Evolutionary conservation across 2,329 filamentous ascomycete genomes (phyloP).

Genomic region (Macroventuria anomochaeta): DNA sequence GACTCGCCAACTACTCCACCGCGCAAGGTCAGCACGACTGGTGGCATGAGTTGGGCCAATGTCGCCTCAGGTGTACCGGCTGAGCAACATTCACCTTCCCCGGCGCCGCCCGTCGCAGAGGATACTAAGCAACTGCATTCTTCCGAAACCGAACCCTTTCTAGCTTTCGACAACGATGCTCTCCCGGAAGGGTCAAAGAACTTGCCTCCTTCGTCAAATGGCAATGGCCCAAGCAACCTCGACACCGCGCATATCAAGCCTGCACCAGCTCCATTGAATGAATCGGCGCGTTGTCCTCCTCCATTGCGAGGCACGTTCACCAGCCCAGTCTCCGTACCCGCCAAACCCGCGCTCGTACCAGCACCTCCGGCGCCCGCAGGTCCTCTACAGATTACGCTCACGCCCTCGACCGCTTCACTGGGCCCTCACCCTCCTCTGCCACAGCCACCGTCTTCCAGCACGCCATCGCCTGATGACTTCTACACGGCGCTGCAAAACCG

Average conservation of each 20-base stretch:
- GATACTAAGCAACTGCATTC: not conserved
- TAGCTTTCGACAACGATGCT: not conserved
- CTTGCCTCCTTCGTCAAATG: not conserved
- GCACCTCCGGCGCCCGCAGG: too few species aligned
- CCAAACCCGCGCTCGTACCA: not conserved
- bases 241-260: too few species aligned
- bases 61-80: not conserved
- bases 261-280: too few species aligned
- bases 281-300: not conserved
- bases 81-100: not conserved
- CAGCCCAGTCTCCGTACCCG: not conserved
- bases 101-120: not conserved
- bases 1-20: not conserved
- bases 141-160: not conserved
- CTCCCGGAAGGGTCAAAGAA: not conserved
- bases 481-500: not conserved
- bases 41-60: constrained; percentile 2
- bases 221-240: too few species aligned
- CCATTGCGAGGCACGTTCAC: not conserved
- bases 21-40: not conserved
- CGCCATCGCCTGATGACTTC: not conserved
- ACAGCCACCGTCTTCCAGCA: not conserved
- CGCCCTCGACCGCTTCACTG: not conserved
- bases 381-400: not conserved
- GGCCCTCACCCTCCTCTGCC: not conserved